Evolutionary conservation across 805 yeast species (phyloP), one percentile per base, ranked within the genome.

Genomic region (Saccharomyces paradoxus): DNA sequence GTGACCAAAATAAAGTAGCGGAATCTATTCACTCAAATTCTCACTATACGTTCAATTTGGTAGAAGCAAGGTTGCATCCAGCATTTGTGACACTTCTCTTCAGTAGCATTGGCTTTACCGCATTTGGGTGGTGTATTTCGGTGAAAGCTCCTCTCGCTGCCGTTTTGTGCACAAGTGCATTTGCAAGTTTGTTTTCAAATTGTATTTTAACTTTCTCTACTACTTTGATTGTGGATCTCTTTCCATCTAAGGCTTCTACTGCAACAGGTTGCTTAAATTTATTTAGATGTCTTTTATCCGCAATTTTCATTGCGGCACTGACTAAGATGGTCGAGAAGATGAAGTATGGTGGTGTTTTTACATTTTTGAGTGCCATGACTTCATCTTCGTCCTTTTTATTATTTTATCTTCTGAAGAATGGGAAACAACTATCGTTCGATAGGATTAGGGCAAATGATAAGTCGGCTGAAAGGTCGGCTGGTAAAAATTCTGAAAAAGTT

Each of bases 91-190:
- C 86, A 3, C 66, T 80, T 2, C 46, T 70, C 2, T 37, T 74
- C 1, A 59, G 80, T 5, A 63, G 78, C 2, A 59, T 68, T 28
- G 74, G 74, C 0, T 75, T 78, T 8, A 60, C 80, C 0, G 56
- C 84, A 30, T 86, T 79, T 67, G 96, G 95, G 1, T 89, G 96
- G 96, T 80, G 89, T 57, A 62, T 88, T 14, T 73, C 79, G 37
- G 68, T 71, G 29, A 67, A 72, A 30, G 75, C 77, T 5, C 73
- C 74, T 46, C 68, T 83, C 31, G 76, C 84, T 0, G 80, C 81
- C 0, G 81, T 87, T 5, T 70, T 88, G 14, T 76, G 87, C 1
- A 72, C 80, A 55, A 74, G 84, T 6, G 82, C 81, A 49, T 65
- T 84, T 52, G 74, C 81, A 2, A 81, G 91, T 6, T 68, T 77